Conservation (phyloP, 441 rosid genomes). For the Metrosideros polymorpha region DNA sequence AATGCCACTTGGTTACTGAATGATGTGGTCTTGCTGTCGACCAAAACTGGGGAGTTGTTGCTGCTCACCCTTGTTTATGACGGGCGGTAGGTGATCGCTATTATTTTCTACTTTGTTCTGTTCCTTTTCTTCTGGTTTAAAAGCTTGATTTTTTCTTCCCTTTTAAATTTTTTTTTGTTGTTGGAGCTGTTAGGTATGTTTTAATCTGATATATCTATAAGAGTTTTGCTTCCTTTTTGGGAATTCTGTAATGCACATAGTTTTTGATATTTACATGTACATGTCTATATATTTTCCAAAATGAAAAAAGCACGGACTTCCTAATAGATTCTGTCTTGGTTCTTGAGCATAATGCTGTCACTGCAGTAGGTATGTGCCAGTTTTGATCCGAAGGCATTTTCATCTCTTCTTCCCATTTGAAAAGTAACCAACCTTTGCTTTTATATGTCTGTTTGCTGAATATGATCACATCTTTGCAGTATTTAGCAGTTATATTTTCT, state of each 20-base stretch:
- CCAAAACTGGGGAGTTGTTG: slow-evolving; percentile 88
- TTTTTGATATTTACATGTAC: background rate
- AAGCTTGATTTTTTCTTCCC: background rate
- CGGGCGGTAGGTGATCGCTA: slow-evolving; percentile 58
- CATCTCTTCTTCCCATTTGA: background rate
- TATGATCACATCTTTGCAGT: background rate
- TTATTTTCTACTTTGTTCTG: background rate
- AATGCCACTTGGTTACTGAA: slow-evolving; percentile 76
- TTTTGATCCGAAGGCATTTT: background rate
- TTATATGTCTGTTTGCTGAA: background rate
- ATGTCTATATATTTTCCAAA: background rate
- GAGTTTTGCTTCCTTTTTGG: background rate
- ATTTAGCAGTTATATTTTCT: background rate
- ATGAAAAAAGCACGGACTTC: background rate
- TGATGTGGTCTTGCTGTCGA: slow-evolving; percentile 83
- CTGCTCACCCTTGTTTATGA: slow-evolving; percentile 88
- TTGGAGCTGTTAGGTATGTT: background rate
- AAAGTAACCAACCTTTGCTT: background rate
- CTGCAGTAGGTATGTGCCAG: background rate
- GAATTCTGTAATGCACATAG: background rate
- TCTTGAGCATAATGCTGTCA: background rate
- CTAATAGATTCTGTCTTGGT: background rate
- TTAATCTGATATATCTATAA: background rate
- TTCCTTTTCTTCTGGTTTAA: background rate
- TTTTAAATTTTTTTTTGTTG: background rate